Conservation (phyloP, 106 monocot species). For the Dendrobium officinale region DNA sequence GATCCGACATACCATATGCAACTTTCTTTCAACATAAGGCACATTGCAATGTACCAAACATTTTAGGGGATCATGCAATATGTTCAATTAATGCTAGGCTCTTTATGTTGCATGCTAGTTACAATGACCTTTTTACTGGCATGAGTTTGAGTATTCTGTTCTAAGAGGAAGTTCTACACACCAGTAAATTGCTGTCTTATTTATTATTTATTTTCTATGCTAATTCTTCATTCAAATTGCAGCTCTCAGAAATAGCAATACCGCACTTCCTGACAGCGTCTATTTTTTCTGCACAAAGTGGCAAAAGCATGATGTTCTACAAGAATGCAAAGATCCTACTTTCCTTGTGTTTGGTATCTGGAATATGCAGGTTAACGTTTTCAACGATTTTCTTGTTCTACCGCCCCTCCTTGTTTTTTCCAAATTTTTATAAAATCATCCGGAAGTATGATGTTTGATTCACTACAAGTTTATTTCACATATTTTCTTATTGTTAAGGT, state of each 20-base stretch:
- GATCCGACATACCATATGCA: too few species aligned
- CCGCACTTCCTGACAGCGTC: conserved; percentile 96
- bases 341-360: conserved; percentile 73
- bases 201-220: not conserved
- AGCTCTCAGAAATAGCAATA: conserved; percentile 83
- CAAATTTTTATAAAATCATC: too few species aligned
- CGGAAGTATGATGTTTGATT: not conserved
- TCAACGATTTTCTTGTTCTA: not conserved
- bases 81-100: too few species aligned
- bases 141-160: not conserved
- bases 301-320: conserved; percentile 47
- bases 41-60: too few species aligned
- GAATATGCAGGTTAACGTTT: conserved; percentile 73
- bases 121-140: not conserved
- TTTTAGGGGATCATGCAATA: too few species aligned
- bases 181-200: not conserved
- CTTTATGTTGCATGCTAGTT: too few species aligned
- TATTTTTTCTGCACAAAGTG: conserved; percentile 88
- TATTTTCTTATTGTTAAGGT: not conserved
- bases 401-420: not conserved
- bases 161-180: not conserved
- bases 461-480: not conserved
- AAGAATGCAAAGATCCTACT: conserved; percentile 62
- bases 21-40: too few species aligned
- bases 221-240: conserved; percentile 17